Base-by-base conservation (phyloP, 177 flowering plant genomes). In the Viscum album region DNA sequence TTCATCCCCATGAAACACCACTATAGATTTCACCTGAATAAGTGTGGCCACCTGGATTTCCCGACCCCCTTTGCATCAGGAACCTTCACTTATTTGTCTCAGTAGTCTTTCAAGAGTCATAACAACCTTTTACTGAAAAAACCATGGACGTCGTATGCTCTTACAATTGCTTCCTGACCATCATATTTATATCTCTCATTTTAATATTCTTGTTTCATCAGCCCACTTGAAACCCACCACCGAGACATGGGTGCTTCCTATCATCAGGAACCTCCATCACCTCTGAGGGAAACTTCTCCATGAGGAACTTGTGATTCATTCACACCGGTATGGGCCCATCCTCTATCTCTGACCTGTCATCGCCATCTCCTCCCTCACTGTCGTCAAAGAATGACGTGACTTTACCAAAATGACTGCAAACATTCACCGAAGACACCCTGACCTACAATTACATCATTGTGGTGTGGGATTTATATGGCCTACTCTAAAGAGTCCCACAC, bases 401-500 rank as follows among this genome's bases (percentile, higher is more conserved):
- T n/a, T 69, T 69, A 30, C 66, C 71, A 16, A 60, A 69, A 50
- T 32, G 66, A 23, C 71, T 66, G 26, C 28, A 15, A 26, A 10
- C 47, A 29, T 1, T 69, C 24, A 32, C 33, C 21, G 71, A 36
- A 1, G 61, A 69, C 19, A 8, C 30, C 54, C 1, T 60, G 19
- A 41, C 34, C 7, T 77, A 73, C 69, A 61, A 75, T 65, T 75
- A 73, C 70, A 61, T 64, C 37, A 30, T 74, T 24, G 26, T 71
- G 2, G 72, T 15, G 2, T 68, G 54, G 60, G 43, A 78, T 3
- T 60, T 79, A 0, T 78, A 81, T 45, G 84, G 82, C 26, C 72
- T 73, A 17, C 73, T 52, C 62, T 79, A 82, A 81, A 66, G 79
- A 13, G 68, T 36, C 70, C 70, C 75, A 11, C 79, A 82, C 65